phyloP scores from a whole-genome alignment of 1,284 basidiomycete species.

The Pseudozyma sp. region DNA sequence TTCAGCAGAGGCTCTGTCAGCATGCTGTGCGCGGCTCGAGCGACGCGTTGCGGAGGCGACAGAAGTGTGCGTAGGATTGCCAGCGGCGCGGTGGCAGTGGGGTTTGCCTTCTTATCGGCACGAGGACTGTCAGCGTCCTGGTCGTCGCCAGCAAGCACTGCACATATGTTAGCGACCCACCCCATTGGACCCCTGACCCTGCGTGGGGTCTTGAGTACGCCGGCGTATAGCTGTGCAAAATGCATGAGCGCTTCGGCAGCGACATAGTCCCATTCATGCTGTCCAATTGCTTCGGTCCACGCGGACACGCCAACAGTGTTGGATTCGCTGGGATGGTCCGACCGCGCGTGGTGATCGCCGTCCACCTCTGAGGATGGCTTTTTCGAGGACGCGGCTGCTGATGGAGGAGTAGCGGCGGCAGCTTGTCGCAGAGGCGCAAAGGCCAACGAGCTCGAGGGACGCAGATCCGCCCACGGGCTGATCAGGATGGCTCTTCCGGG shows the following conservation, averaged over 20 bases:
- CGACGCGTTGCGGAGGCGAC: constrained; percentile 38
- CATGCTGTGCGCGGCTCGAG: constrained; percentile 44
- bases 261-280: constrained; percentile 65
- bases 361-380: not conserved
- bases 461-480: constrained; percentile 66
- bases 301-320: constrained; percentile 19
- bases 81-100: constrained; percentile 26
- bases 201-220: constrained; percentile 58
- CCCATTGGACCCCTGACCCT: constrained; percentile 63
- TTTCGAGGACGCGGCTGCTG: not conserved
- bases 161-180: constrained; percentile 62
- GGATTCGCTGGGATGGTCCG: not conserved
- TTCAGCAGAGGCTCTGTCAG: constrained; percentile 57
- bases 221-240: constrained; percentile 67
- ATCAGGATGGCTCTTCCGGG: constrained; percentile 65
- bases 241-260: constrained; percentile 64
- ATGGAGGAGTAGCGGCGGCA: constrained; percentile 6
- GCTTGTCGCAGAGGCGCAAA: constrained; percentile 52
- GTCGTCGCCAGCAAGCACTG: constrained; percentile 48
- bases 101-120: not conserved
- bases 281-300: constrained; percentile 54
- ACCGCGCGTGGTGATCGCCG: not conserved
- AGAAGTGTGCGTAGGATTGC: constrained; percentile 31
- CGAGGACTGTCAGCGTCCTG: constrained; percentile 1
- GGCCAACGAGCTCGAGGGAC: constrained; percentile 51